Conservation (phyloP, 176 grass and related monocot species). For the Hsuehochloa calcarea region DNA sequence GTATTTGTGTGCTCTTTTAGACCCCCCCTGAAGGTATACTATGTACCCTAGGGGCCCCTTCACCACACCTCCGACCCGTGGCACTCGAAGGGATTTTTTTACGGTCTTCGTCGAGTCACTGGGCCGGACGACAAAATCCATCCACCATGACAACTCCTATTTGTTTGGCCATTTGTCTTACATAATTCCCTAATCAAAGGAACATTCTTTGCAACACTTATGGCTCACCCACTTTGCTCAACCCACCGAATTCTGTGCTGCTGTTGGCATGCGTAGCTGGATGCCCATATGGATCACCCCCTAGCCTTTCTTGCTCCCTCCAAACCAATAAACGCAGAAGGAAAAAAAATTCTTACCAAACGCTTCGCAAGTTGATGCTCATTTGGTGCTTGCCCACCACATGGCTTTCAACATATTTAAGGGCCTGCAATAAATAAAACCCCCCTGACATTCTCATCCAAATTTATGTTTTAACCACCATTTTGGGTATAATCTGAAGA, state of each 20-base stretch:
- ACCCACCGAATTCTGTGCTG: background rate
- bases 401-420: background rate
- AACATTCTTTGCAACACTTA: conserved; percentile 40
- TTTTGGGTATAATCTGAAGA: background rate
- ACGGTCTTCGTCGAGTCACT: too few species aligned
- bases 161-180: background rate
- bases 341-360: background rate
- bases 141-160: background rate
- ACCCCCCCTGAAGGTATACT: too few species aligned
- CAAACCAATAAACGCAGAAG: conserved; percentile 4
- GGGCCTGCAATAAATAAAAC: background rate
- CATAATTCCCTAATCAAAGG: background rate
- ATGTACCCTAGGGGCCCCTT: too few species aligned
- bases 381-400: background rate
- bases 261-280: conserved; percentile 26
- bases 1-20: too few species aligned
- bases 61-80: too few species aligned
- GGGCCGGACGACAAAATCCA: background rate
- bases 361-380: background rate
- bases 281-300: background rate
- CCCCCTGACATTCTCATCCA: background rate
- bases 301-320: background rate
- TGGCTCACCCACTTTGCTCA: conserved; percentile 28
- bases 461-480: background rate
- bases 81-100: too few species aligned